Percentiles rank a stretch among this genome's conserved stretches.
Conservation (phyloP, 805 yeast genomes). For the Kregervanrija fluxuum region DNA sequence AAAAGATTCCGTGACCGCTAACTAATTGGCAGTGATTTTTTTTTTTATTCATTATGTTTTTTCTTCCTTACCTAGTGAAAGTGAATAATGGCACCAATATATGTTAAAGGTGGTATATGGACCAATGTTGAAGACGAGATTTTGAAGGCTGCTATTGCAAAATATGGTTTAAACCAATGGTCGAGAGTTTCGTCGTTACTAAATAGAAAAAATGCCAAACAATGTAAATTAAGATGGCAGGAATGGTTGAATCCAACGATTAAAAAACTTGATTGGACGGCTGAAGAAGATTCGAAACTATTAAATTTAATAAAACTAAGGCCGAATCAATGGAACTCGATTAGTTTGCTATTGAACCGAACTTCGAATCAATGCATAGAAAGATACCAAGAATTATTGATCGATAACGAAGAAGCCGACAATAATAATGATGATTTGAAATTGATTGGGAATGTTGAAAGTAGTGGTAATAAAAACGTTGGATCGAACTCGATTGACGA, state of each 20-base stretch:
- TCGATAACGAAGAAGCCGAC: slow-evolving; percentile 31
- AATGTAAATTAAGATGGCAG: slow-evolving; percentile 88
- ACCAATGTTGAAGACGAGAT: slow-evolving; percentile 81
- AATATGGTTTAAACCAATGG: slow-evolving; percentile 95
- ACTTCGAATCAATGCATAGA: slow-evolving; percentile 85
- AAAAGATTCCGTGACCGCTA: background rate
- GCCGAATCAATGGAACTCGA: slow-evolving; percentile 94
- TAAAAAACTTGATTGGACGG: slow-evolving; percentile 58
- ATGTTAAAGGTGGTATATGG: slow-evolving; percentile 89
- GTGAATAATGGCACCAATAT: slow-evolving; percentile 45
- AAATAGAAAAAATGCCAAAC: slow-evolving; percentile 81
- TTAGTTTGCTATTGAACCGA: slow-evolving; percentile 73
- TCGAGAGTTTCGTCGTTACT: slow-evolving; percentile 81
- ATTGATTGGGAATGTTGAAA: slow-evolving; percentile 17
- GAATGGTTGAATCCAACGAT: slow-evolving; percentile 80
- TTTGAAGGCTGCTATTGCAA: slow-evolving; percentile 81
- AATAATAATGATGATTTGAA: slow-evolving; percentile 16
- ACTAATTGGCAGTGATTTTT: too few species aligned
- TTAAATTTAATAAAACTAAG: slow-evolving; percentile 57
- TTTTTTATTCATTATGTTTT: too few species aligned
- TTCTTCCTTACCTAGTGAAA: background rate
- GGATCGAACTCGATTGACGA: slow-evolving; percentile 36
- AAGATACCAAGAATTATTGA: slow-evolving; percentile 67
- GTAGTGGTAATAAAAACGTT: background rate
- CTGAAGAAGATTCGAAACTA: slow-evolving; percentile 69